These are phyloP conservation scores for Malus hybrid DNA, from an alignment of 331 rosid genomes.

Conservation along the genomic window DNA sequence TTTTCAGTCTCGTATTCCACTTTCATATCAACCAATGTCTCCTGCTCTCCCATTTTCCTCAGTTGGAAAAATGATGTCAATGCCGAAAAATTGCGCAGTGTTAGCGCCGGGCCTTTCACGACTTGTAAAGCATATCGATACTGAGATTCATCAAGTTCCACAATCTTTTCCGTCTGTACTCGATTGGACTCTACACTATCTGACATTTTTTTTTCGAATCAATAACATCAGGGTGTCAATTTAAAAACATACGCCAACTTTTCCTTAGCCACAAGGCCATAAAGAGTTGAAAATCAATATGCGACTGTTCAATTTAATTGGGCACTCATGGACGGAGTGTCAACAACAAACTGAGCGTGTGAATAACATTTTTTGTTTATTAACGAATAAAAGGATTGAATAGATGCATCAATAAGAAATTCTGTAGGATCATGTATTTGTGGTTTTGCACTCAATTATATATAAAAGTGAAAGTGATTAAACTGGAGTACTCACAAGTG, in stretches of 20 bases:
- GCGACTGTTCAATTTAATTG: no score
- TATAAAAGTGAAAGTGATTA: background rate
- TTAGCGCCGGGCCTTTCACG: background rate
- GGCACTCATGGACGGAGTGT: no score
- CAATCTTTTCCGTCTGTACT: slow-evolving; percentile 1
- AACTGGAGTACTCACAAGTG: background rate
- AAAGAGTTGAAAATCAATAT: background rate
- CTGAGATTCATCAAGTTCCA: background rate
- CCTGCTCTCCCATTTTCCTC: background rate
- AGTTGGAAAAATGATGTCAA: background rate
- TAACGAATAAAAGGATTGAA: no score
- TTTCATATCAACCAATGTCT: slow-evolving; percentile 7
- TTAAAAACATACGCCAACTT: background rate
- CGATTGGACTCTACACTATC: background rate
- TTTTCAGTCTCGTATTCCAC: background rate
- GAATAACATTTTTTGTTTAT: no score
- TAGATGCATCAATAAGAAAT: background rate
- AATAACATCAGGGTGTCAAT: background rate
- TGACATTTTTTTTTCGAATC: background rate
- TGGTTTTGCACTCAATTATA: no score
- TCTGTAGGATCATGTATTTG: background rate
- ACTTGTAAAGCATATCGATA: slow-evolving; percentile 2
- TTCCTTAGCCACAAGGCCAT: background rate
- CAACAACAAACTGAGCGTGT: no score
- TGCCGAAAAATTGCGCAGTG: background rate